A percentile compares a stretch with the other conserved stretches of the same genome.
Evolutionary conservation across 441 rosid species (phyloP).

Genomic region (Pelargonium citronellum): DNA sequence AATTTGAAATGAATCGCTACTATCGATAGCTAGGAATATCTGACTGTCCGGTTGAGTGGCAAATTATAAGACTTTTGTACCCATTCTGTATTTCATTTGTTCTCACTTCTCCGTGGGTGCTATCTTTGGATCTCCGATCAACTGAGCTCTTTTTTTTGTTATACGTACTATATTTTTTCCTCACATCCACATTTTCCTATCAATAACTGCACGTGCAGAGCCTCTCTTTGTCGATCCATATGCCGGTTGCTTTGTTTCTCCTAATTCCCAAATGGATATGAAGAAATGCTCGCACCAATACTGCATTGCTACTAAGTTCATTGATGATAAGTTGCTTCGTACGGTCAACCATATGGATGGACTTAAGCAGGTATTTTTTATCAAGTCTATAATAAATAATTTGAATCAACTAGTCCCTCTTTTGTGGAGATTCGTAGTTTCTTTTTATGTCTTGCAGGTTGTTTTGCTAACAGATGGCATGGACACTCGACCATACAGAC

Average conservation of each 20-base stretch:
- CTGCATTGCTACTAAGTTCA: constrained; percentile 72
- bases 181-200: not conserved
- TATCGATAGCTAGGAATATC: not conserved
- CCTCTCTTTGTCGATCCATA: constrained; percentile 84
- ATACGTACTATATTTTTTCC: too few species aligned
- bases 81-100: too few species aligned
- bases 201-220: constrained; percentile 37
- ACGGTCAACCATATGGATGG: constrained; percentile 58
- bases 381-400: not conserved
- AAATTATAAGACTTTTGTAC: not conserved
- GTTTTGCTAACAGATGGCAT: constrained; percentile 86
- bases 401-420: not conserved
- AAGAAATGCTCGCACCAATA: constrained; percentile 46
- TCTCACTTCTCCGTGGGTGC: too few species aligned
- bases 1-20: too few species aligned
- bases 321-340: constrained; percentile 70
- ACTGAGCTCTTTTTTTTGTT: too few species aligned
- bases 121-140: too few species aligned
- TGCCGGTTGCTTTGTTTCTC: constrained; percentile 72
- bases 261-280: constrained; percentile 37
- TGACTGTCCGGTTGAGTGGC: not conserved
- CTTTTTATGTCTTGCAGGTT: constrained; percentile 47
- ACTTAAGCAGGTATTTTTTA: constrained; percentile 61
- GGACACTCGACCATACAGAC: constrained; percentile 93
- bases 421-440: constrained; percentile 16